Base-by-base conservation (phyloP, 164 flowering plant genomes). In the Santalum album region DNA sequence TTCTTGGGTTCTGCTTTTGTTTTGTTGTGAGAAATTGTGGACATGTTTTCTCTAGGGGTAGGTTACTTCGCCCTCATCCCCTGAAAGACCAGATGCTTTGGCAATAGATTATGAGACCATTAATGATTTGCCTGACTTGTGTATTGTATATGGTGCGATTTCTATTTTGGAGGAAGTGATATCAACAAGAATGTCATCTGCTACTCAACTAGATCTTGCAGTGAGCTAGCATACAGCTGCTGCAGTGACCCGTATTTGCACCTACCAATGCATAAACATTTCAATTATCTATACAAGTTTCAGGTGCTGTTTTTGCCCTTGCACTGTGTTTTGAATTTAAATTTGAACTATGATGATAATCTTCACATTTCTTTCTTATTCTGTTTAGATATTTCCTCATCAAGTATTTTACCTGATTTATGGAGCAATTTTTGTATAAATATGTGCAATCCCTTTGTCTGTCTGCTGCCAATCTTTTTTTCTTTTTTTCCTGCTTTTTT, bases 41-140 rank as follows among this genome's bases (percentile, higher is more conserved):
- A n/a, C n/a, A n/a, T n/a, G n/a, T n/a, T n/a, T 56, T 56, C 77
- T 2, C 52, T 63, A 40, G 87, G 84, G 23, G 69, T 61, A 27
- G 25, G 83, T 60, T 46, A 59, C 82, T 60, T 69, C 84, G 54
- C 74, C 96, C 58, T 79, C 86, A 46, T 80, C 97, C 34, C 95
- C 99, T 64, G 97, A 89, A 65, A 74, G 84, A 54, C 78, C 74
- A 24, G 99, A 94, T 76, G 75, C 83, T 59, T 72, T 87, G 68
- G 85, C 81, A 55, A 87, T 90, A 53, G 99, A 90, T 56, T 90
- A 94, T 79, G 99, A 97, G 35, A 90, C 95, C 43, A 73, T 94
- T 65, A 97, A 94, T 69, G 87, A 82, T 69, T 68, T 94, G 56
- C 87, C 95, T 64, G 99, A 87, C 39, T 59, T 81, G 35, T 90